These are phyloP conservation scores for Mycosphaerella sp. DNA, from an alignment of 2,329 filamentous ascomycete species.

Conservation along the genomic window DNA sequence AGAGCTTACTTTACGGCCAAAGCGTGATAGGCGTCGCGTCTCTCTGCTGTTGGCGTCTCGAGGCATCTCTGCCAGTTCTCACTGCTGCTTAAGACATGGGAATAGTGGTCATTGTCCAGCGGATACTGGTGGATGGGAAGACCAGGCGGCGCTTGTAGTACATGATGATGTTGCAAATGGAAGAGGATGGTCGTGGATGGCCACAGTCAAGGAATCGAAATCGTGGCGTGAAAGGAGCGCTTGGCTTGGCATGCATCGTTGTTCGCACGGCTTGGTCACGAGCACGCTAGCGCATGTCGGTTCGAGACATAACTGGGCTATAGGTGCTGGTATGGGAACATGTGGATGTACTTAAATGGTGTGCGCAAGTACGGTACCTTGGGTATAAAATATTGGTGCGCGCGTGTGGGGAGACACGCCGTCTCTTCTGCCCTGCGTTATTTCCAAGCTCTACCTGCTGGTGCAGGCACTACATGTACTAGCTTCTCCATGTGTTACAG, in stretches of 20 bases:
- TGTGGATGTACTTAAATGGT: not conserved
- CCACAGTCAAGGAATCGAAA: not conserved
- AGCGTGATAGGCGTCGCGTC: slow-evolving; percentile 9
- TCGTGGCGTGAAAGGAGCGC: not conserved
- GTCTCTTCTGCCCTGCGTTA: too few species aligned
- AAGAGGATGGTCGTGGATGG: not conserved
- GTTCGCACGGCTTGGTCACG: not conserved
- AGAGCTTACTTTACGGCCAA: slow-evolving; percentile 13
- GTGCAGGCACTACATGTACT: too few species aligned
- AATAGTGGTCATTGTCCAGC: not conserved
- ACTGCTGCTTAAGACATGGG: not conserved
- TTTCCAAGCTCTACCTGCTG: too few species aligned
- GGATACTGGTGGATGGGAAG: not conserved
- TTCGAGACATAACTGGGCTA: not conserved
- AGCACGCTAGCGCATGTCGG: not conserved
- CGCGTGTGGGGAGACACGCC: too few species aligned
- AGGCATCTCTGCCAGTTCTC: slow-evolving; percentile 8
- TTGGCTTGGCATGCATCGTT: not conserved
- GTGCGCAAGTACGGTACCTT: too few species aligned
- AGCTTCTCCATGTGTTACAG: too few species aligned
- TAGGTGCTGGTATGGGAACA: not conserved
- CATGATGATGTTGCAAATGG: not conserved
- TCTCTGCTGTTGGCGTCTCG: slow-evolving; percentile 9
- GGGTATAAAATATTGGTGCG: too few species aligned
- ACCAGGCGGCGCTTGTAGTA: not conserved